A percentile compares a stretch with the other conserved stretches of the same genome.
Conservation (phyloP, 306 rosid genomes). For the Rosa persica region DNA sequence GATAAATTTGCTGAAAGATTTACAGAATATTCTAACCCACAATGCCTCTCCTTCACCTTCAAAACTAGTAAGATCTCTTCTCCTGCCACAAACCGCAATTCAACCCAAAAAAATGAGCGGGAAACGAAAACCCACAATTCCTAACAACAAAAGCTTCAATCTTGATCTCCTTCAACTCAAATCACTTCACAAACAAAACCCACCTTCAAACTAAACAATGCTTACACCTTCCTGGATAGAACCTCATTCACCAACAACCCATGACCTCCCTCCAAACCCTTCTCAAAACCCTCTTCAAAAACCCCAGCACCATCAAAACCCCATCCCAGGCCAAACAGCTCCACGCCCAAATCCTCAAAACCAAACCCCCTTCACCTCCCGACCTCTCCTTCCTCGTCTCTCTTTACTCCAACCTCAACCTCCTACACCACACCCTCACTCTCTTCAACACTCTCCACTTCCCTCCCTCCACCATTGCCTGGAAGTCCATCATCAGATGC, state of each 20-base stretch:
- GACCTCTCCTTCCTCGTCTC: conserved; percentile 49
- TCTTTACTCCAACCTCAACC: conserved; percentile 58
- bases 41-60: too few species aligned
- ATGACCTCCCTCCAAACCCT: conserved; percentile 37
- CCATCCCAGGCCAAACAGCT: conserved; percentile 53
- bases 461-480: conserved; percentile 53
- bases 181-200: too few species aligned
- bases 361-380: conserved; percentile 30
- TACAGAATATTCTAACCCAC: too few species aligned
- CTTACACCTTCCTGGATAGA: too few species aligned
- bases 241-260: neutral
- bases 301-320: conserved; percentile 31
- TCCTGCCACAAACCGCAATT: too few species aligned
- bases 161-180: too few species aligned
- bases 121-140: neutral
- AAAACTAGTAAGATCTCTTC: too few species aligned
- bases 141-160: neutral
- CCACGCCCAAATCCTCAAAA: conserved; percentile 68
- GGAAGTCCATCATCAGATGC: conserved; percentile 65
- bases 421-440: conserved; percentile 38
- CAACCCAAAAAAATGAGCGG: neutral
- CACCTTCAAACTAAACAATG: too few species aligned
- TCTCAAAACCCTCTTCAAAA: conserved; percentile 37
- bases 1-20: too few species aligned
- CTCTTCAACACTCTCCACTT: conserved; percentile 51